phyloP scores from a whole-genome alignment of 345 rosid genomes.

The Aquilaria sinensis region DNA sequence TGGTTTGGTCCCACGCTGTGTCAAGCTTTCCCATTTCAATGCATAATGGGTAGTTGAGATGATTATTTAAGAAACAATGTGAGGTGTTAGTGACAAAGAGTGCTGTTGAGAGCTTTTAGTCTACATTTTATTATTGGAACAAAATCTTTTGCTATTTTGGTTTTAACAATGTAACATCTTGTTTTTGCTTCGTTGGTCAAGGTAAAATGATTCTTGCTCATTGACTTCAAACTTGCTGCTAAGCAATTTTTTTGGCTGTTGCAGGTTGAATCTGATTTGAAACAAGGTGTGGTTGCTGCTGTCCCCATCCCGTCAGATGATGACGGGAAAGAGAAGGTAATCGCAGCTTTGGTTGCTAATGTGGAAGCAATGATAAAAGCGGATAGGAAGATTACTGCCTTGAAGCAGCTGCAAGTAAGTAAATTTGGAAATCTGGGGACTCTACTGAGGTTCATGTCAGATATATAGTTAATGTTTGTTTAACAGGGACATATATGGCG shows the following conservation, averaged over 20 bases:
- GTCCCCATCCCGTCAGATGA: constrained; percentile 62
- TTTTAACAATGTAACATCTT: too few relatives aligned
- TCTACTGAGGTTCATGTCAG: neutral
- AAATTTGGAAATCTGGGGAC: neutral
- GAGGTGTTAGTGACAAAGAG: too few relatives aligned
- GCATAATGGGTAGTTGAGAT: too few relatives aligned
- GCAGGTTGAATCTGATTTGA: constrained; percentile 76
- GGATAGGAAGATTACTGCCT: constrained; percentile 90
- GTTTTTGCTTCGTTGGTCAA: too few relatives aligned
- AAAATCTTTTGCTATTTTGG: too few relatives aligned
- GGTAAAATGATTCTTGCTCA: too few relatives aligned
- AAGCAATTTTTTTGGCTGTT: constrained; percentile 7
- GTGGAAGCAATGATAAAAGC: constrained; percentile 92
- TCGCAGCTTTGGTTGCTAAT: constrained; percentile 79
- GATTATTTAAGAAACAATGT: too few relatives aligned
- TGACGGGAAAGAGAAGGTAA: constrained; percentile 71
- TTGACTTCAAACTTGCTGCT: too few relatives aligned
- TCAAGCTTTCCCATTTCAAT: too few relatives aligned
- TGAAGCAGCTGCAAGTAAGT: constrained; percentile 91
- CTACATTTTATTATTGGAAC: too few relatives aligned
- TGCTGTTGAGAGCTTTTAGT: too few relatives aligned
- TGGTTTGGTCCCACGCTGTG: too few relatives aligned
- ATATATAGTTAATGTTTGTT: constrained; percentile 8
- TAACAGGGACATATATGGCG: constrained; percentile 96
- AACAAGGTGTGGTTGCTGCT: constrained; percentile 59